phyloP scores from a whole-genome alignment of 106 monocot genomes.

The Allium cepa region DNA sequence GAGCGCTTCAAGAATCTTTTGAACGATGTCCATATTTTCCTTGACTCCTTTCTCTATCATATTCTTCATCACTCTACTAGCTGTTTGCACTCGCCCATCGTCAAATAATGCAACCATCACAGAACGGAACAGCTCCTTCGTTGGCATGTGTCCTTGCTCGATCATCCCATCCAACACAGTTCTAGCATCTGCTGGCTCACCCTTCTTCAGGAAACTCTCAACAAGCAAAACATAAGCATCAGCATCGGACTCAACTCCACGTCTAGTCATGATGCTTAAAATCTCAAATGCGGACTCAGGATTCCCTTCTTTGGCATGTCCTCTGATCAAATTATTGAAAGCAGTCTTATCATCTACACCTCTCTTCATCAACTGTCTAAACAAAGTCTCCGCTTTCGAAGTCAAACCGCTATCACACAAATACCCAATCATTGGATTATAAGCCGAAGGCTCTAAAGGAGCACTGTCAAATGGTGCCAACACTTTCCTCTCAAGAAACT shows the following conservation, averaged over 20 bases:
- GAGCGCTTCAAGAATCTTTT: constrained; percentile 75
- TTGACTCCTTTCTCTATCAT: constrained; percentile 94
- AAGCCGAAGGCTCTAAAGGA: constrained; percentile 48
- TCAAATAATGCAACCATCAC: constrained; percentile 71
- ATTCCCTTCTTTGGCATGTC: constrained; percentile 61
- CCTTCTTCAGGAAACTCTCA: constrained; percentile 76
- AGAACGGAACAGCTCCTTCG: constrained; percentile 53
- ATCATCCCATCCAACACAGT: constrained; percentile 76
- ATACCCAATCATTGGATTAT: constrained; percentile 70
- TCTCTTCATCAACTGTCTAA: constrained; percentile 94
- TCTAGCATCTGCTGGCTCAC: constrained; percentile 77
- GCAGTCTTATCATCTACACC: constrained; percentile 71
- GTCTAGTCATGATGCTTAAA: constrained; percentile 63
- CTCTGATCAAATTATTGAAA: constrained; percentile 75
- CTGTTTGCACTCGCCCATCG: constrained; percentile 79
- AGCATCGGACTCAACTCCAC: constrained; percentile 45
- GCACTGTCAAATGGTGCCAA: constrained; percentile 31
- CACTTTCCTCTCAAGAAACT: constrained; percentile 54
- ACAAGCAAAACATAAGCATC: constrained; percentile 50
- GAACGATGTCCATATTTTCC: constrained; percentile 73
- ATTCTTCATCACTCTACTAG: constrained; percentile 88
- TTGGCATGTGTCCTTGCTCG: constrained; percentile 74
- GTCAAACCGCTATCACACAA: constrained; percentile 49
- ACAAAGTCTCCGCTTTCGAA: constrained; percentile 72
- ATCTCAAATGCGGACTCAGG: constrained; percentile 69